phyloP scores from a whole-genome alignment of 2,329 filamentous ascomycete species.

The Colletotrichum camelliae region DNA sequence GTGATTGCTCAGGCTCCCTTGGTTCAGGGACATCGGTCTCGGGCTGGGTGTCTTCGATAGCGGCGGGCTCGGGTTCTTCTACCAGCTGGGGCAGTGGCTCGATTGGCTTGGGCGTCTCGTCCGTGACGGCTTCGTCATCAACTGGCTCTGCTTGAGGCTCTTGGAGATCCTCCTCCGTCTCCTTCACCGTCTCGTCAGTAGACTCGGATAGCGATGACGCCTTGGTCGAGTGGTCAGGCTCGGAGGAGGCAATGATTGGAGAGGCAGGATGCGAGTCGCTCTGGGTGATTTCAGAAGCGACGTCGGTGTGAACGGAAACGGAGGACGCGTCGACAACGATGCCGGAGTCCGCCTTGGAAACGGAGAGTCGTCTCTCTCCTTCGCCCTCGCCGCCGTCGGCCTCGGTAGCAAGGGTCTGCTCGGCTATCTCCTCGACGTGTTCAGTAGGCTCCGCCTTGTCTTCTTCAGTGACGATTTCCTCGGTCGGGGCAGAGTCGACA shows the following conservation, averaged over 20 bases:
- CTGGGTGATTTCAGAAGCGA: conserved; percentile 50
- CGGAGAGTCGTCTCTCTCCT: conserved; percentile 39
- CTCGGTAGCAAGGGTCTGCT: conserved; percentile 26
- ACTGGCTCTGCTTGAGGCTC: background rate
- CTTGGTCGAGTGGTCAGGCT: conserved; percentile 64
- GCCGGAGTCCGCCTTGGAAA: conserved; percentile 59
- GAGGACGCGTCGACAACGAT: conserved; percentile 54
- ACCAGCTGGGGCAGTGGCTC: background rate
- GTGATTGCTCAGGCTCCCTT: background rate
- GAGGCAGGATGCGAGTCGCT: conserved; percentile 65
- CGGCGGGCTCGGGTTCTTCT: background rate
- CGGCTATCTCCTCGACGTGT: conserved; percentile 26
- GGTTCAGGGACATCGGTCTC: background rate
- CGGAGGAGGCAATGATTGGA: conserved; percentile 57
- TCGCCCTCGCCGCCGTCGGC: conserved; percentile 25
- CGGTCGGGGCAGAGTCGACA: conserved; percentile 18
- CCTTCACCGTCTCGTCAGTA: conserved; percentile 63
- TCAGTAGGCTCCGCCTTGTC: conserved; percentile 20
- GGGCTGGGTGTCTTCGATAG: background rate
- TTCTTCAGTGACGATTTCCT: conserved; percentile 10
- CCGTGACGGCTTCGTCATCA: background rate
- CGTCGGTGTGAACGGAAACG: conserved; percentile 49
- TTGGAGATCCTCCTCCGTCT: conserved; percentile 35
- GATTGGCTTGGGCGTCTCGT: conserved; percentile 24
- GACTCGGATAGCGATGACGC: conserved; percentile 69